These are phyloP conservation scores for Starmerella asiatica DNA, from an alignment of 805 yeast species.

Conservation along the genomic window DNA sequence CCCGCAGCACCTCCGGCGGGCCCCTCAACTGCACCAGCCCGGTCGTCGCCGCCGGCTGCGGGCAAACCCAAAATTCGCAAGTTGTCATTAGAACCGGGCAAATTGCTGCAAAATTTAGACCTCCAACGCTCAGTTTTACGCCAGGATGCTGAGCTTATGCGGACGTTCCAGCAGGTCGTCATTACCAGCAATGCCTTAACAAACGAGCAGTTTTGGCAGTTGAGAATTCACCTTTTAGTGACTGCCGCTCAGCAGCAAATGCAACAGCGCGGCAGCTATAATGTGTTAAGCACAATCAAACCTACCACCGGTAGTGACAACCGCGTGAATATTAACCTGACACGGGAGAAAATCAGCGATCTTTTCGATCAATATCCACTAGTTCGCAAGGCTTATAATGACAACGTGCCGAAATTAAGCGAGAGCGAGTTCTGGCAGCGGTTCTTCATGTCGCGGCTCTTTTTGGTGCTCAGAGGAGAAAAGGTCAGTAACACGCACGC, in stretches of 20 bases:
- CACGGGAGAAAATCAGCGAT: constrained; percentile 78
- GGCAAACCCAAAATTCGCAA: neutral
- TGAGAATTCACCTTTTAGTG: constrained; percentile 62
- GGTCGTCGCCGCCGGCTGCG: neutral
- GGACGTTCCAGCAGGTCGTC: constrained; percentile 72
- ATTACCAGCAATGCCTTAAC: constrained; percentile 59
- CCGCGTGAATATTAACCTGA: constrained; percentile 81
- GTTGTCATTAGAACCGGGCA: constrained; percentile 39
- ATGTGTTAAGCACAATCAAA: constrained; percentile 82
- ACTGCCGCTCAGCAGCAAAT: constrained; percentile 74
- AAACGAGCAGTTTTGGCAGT: constrained; percentile 76
- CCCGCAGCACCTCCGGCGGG: constrained; percentile 1
- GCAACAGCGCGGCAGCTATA: constrained; percentile 85
- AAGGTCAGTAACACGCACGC: constrained; percentile 59
- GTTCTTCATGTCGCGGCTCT: constrained; percentile 80
- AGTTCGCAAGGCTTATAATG: constrained; percentile 76
- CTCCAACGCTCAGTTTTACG: constrained; percentile 66
- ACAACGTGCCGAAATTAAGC: constrained; percentile 73
- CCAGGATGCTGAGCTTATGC: constrained; percentile 54
- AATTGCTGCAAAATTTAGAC: constrained; percentile 53
- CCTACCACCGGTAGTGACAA: constrained; percentile 90
- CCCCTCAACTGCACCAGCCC: neutral
- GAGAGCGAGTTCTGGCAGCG: constrained; percentile 96
- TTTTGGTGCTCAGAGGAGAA: constrained; percentile 81
- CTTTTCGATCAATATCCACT: constrained; percentile 89